Conservation (phyloP, 495 filamentous ascomycete species). For the Ramalina intermedia region DNA sequence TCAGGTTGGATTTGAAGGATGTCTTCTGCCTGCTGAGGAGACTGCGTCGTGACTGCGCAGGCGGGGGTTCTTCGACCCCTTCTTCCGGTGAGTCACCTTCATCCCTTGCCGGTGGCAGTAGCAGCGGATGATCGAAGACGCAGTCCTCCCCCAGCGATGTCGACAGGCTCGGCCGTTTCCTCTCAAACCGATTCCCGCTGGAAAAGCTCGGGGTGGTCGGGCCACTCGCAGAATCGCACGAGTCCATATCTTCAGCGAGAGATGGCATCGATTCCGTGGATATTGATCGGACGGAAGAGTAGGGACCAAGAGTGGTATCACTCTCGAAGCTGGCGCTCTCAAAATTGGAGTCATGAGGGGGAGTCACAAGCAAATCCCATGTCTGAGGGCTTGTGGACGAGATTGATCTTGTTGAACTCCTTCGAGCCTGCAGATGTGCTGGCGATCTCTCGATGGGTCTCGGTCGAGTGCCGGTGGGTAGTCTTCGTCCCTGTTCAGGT, state of each 20-base stretch:
- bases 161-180: constrained; percentile 27
- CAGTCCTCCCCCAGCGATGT: constrained; percentile 33
- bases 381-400: constrained; percentile 14
- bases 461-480: not conserved
- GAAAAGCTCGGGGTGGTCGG: constrained; percentile 24
- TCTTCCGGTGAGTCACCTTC: constrained; percentile 16
- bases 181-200: constrained; percentile 28
- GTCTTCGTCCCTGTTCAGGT: not conserved
- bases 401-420: not conserved
- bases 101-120: constrained; percentile 24
- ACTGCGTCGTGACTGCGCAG: constrained; percentile 5
- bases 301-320: constrained; percentile 26
- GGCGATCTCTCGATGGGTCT: not conserved
- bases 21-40: constrained; percentile 21
- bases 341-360: constrained; percentile 26
- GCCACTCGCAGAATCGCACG: constrained; percentile 24
- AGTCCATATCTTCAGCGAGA: constrained; percentile 38
- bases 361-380: constrained; percentile 31
- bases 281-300: constrained; percentile 34
- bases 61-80: constrained; percentile 5
- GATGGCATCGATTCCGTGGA: constrained; percentile 52
- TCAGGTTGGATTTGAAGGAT: constrained; percentile 86
- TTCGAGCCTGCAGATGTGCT: not conserved
- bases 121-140: constrained; percentile 40
- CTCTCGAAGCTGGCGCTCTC: constrained; percentile 21